Percentiles rank a stretch among this genome's conserved stretches.
Evolutionary conservation across 768 basidiomycete genomes (phyloP).

Genomic region (Exidia glandulosa): DNA sequence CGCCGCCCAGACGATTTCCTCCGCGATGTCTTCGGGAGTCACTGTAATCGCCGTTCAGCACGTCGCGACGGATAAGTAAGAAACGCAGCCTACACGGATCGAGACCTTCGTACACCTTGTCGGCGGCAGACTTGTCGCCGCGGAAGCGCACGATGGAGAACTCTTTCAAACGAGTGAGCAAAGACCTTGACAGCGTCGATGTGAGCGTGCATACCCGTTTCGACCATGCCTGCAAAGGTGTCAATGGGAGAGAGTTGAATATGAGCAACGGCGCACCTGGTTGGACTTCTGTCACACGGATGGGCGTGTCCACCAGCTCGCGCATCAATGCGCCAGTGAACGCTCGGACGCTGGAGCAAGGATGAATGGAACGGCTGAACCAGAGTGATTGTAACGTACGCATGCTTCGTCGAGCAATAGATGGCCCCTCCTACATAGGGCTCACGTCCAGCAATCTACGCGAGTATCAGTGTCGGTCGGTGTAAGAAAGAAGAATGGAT

Average conservation of each 20-base stretch:
- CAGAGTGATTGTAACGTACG: slow-evolving; percentile 16
- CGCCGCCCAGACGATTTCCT: slow-evolving; percentile 97
- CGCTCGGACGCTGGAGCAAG: slow-evolving; percentile 45
- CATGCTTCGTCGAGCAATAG: slow-evolving; percentile 86
- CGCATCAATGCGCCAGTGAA: slow-evolving; percentile 74
- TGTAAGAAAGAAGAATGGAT: neutral
- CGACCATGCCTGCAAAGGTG: slow-evolving; percentile 15
- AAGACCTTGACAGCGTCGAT: neutral
- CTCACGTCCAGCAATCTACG: slow-evolving; percentile 83
- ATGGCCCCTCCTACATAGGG: slow-evolving; percentile 85
- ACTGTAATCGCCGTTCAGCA: slow-evolving; percentile 33
- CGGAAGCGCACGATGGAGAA: slow-evolving; percentile 87
- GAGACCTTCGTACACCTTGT: slow-evolving; percentile 84
- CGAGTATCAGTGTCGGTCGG: neutral
- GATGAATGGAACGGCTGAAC: neutral
- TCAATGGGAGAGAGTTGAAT: neutral
- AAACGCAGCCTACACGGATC: slow-evolving; percentile 56
- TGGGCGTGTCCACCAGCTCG: slow-evolving; percentile 86
- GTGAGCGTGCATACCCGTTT: slow-evolving; percentile 1
- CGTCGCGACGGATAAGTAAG: neutral
- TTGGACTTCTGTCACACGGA: slow-evolving; percentile 90
- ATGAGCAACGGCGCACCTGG: slow-evolving; percentile 76
- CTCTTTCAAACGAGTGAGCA: slow-evolving; percentile 26
- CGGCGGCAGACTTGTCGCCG: slow-evolving; percentile 72
- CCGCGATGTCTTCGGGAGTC: slow-evolving; percentile 78